Evolutionary conservation across 78 protist species (phyloP).

Genomic region (Speleostelium caveatum): DNA sequence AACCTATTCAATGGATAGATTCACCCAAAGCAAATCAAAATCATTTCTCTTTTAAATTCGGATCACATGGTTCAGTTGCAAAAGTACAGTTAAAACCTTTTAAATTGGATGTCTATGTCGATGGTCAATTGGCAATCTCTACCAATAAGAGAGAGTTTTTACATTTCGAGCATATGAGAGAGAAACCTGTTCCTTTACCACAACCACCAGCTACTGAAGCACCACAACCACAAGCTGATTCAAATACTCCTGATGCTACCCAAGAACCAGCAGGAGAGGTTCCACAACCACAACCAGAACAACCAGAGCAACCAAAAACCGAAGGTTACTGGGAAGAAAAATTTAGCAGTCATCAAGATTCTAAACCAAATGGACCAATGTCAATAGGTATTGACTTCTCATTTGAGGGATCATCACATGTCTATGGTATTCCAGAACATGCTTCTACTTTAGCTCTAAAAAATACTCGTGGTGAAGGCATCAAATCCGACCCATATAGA

Average conservation of each 20-base stretch:
- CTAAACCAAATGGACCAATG: slow-evolving; percentile 85
- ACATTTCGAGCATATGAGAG: slow-evolving; percentile 68
- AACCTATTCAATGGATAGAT: slow-evolving; percentile 8
- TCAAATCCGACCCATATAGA: slow-evolving; percentile 93
- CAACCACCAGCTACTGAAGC: slow-evolving; percentile 16
- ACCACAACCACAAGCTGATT: neutral
- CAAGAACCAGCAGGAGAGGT: neutral
- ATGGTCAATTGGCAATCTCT: slow-evolving; percentile 41
- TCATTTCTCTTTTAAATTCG: slow-evolving; percentile 9
- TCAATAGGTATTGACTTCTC: slow-evolving; percentile 86
- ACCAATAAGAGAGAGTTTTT: slow-evolving; percentile 23
- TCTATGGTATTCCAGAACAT: slow-evolving; percentile 97
- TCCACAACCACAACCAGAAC: neutral
- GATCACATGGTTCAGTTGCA: neutral
- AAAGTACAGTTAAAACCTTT: slow-evolving; percentile 2
- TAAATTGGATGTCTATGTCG: slow-evolving; percentile 49
- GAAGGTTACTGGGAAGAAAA: slow-evolving; percentile 78
- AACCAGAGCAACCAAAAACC: neutral
- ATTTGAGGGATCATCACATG: slow-evolving; percentile 77
- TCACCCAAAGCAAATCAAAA: neutral
- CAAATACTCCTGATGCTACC: too few relatives aligned
- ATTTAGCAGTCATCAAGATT: slow-evolving; percentile 71
- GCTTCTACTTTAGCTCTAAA: slow-evolving; percentile 83
- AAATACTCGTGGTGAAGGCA: slow-evolving; percentile 66
- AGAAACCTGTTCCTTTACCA: neutral